These are phyloP conservation scores for Trichomonas gallinae DNA, from an alignment of 208 protist species.

Conservation along the genomic window DNA sequence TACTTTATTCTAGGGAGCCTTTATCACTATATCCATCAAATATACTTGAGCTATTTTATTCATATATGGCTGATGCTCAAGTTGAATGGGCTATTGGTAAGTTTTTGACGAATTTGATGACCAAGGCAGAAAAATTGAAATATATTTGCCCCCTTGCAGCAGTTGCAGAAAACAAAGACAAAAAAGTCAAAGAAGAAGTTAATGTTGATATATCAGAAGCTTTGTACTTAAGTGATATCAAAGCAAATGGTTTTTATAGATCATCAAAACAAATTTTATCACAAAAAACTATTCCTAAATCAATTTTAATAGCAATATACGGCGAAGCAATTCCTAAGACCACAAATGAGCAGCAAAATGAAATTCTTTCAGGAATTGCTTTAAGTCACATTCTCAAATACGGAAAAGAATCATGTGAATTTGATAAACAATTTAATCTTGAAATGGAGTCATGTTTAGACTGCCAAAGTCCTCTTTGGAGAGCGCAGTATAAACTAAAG, in stretches of 20 bases:
- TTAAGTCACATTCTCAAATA: neutral
- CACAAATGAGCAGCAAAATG: neutral
- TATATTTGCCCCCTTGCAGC: neutral
- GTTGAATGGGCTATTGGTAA: neutral
- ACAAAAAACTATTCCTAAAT: neutral
- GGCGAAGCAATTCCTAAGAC: neutral
- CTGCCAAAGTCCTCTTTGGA: neutral
- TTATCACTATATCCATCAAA: neutral
- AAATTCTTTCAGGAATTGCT: neutral
- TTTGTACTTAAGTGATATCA: neutral
- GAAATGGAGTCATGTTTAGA: neutral
- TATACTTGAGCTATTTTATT: neutral
- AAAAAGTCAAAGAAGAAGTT: no score
- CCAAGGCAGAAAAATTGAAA: neutral
- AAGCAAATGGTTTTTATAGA: neutral
- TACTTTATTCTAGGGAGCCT: neutral
- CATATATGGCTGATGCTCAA: neutral
- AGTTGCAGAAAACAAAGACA: neutral
- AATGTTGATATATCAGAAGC: neutral
- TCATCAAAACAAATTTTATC: neutral
- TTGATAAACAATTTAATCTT: neutral
- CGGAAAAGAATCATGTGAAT: neutral
- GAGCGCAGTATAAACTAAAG: neutral
- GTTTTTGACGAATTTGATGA: neutral
- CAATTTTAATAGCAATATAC: neutral